phyloP scores from a whole-genome alignment of 257 asterid species.

The Solanum virginianum region DNA sequence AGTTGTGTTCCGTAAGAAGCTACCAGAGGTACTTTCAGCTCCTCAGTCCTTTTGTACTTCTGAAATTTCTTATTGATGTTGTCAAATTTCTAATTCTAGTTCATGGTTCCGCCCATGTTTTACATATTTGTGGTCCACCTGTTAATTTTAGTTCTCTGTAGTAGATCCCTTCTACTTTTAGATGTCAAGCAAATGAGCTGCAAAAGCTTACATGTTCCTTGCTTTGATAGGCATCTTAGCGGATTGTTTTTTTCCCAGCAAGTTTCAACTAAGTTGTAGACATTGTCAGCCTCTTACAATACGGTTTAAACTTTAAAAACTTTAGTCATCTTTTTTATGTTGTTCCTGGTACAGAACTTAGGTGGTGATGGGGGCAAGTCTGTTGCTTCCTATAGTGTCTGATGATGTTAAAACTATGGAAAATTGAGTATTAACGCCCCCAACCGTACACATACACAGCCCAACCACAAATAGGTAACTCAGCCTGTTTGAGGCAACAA shows the following conservation, averaged over 20 bases:
- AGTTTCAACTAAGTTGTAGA: neutral
- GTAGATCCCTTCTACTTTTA: neutral
- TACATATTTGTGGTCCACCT: neutral
- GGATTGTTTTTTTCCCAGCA: neutral
- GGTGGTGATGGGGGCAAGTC: neutral
- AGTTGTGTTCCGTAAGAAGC: slow-evolving; percentile 54
- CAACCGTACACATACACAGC: neutral
- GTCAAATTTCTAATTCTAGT: neutral
- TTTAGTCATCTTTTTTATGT: neutral
- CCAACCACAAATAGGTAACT: neutral
- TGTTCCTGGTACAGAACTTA: neutral
- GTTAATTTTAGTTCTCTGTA: neutral
- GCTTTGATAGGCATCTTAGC: neutral
- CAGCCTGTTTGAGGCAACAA: neutral
- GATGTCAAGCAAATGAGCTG: neutral
- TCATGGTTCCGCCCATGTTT: neutral
- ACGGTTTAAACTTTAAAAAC: neutral
- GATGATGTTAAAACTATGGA: neutral
- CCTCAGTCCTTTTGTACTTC: neutral
- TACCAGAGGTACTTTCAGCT: slow-evolving; percentile 49
- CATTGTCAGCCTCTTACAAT: neutral
- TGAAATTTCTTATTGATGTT: neutral
- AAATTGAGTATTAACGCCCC: neutral
- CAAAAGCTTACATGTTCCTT: neutral
- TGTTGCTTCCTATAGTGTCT: neutral